Evolutionary conservation across 2,329 filamentous ascomycete genomes (phyloP).

Genomic region (Lachnellula occidentalis): DNA sequence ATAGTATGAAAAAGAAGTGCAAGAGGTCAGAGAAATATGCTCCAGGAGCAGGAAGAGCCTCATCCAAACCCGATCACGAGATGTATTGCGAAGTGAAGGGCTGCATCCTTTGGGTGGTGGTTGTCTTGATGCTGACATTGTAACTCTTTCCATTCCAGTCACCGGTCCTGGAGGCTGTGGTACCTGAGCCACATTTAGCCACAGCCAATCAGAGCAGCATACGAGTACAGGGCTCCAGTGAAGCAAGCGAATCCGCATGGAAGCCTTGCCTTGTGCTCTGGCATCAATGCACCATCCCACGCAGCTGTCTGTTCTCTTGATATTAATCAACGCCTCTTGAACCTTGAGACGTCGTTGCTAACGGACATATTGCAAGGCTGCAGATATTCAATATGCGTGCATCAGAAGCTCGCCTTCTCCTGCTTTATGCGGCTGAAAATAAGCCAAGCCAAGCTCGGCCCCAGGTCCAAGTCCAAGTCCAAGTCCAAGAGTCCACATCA

Average conservation of each 20-base stretch:
- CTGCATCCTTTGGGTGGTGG: too few species aligned
- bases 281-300: not conserved
- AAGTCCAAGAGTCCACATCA: too few species aligned
- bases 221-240: not conserved
- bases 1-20: too few species aligned
- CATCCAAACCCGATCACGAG: too few species aligned
- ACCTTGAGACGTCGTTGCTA: not conserved
- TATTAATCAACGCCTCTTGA: not conserved
- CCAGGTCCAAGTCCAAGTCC: not conserved
- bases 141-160: not conserved
- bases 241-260: not conserved
- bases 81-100: too few species aligned
- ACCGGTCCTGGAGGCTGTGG: not conserved
- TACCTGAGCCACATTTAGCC: not conserved
- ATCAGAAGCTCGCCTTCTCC: not conserved
- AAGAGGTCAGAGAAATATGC: too few species aligned
- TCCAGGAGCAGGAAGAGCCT: too few species aligned
- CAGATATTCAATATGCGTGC: not conserved
- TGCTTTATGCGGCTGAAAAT: not conserved
- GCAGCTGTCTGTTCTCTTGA: not conserved
- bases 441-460: not conserved
- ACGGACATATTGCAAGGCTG: not conserved
- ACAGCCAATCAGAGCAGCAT: not conserved
- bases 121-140: not conserved
- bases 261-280: not conserved